phyloP scores from a whole-genome alignment of 2,329 filamentous ascomycete species.

The Pyricularia sp. region DNA sequence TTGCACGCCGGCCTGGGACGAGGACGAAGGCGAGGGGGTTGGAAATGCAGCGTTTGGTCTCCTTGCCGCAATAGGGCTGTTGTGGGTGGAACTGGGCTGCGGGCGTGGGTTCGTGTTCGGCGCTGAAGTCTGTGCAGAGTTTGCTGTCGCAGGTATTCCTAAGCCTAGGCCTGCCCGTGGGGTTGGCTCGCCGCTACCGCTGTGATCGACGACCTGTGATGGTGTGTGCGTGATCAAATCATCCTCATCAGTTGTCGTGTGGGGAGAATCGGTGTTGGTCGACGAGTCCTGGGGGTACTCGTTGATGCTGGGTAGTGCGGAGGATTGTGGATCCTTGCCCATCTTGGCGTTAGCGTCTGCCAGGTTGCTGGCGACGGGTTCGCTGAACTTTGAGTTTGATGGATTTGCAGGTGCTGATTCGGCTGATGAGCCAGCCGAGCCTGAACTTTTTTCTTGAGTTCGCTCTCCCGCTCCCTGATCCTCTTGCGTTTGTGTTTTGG shows the following conservation, averaged over 20 bases:
- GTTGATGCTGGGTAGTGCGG: conserved; percentile 1
- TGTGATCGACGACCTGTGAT: background rate
- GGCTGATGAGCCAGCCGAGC: background rate
- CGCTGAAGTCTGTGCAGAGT: background rate
- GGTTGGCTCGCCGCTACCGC: background rate
- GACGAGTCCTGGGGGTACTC: conserved; percentile 1
- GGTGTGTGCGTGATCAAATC: background rate
- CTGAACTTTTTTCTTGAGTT: background rate
- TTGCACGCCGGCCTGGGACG: background rate
- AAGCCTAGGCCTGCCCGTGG: background rate
- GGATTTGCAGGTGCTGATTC: background rate
- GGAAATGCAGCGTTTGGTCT: background rate
- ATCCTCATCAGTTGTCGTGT: conserved; percentile 2
- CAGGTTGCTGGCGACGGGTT: background rate
- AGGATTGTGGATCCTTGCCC: conserved; percentile 2
- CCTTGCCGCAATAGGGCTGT: background rate
- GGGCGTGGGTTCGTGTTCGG: background rate
- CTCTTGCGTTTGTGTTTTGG: background rate
- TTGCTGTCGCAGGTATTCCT: background rate
- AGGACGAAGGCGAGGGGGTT: background rate
- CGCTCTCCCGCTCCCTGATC: background rate
- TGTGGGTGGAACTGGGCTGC: background rate
- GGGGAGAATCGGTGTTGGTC: conserved; percentile 1
- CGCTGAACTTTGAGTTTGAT: background rate
- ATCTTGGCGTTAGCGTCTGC: background rate